Percentiles rank a stretch among this genome's conserved stretches.
Evolutionary conservation across 345 rosid species (phyloP).

Genomic region (Erodium maritimum): DNA sequence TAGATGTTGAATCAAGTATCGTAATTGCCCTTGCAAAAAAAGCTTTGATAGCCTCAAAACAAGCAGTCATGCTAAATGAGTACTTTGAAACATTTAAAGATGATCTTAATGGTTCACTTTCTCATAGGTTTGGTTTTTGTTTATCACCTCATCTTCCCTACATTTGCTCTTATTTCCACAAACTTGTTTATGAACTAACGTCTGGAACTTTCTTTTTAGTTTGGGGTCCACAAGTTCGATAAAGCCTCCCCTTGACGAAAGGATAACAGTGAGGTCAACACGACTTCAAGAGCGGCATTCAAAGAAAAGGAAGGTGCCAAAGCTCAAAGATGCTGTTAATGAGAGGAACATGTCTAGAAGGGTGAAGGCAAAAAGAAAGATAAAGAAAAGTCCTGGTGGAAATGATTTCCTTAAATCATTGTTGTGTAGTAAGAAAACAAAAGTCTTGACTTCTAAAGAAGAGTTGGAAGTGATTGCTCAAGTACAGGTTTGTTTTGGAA

Average conservation of each 20-base stretch:
- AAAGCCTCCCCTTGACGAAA: constrained; percentile 20
- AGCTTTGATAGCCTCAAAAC: constrained; percentile 69
- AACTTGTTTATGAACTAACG: constrained; percentile 6
- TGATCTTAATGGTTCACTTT: constrained; percentile 24
- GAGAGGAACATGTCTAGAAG: constrained; percentile 30
- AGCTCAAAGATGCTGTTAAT: constrained; percentile 17
- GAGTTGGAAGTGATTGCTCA: constrained; percentile 56
- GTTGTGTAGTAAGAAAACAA: constrained; percentile 73
- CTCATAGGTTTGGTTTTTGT: constrained; percentile 38
- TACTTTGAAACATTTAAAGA: constrained; percentile 19
- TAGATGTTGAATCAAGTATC: constrained; percentile 24
- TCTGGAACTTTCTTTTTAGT: constrained; percentile 11
- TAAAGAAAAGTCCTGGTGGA: constrained; percentile 34
- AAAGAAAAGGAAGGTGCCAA: constrained; percentile 37
- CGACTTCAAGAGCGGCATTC: constrained; percentile 49
- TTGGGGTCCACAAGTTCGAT: constrained; percentile 28
- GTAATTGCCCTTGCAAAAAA: constrained; percentile 47
- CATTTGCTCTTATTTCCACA: not conserved
- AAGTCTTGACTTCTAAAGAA: constrained; percentile 60
- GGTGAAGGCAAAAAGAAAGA: constrained; percentile 26
- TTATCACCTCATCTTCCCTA: constrained; percentile 4
- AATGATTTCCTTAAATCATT: constrained; percentile 64
- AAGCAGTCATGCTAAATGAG: constrained; percentile 40
- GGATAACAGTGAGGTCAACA: constrained; percentile 48
- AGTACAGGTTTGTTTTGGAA: constrained; percentile 40